Percentiles rank a stretch among this genome's conserved stretches.
Conservation (phyloP, 2,329 filamentous ascomycete genomes). For the Ascochyta fabae region DNA sequence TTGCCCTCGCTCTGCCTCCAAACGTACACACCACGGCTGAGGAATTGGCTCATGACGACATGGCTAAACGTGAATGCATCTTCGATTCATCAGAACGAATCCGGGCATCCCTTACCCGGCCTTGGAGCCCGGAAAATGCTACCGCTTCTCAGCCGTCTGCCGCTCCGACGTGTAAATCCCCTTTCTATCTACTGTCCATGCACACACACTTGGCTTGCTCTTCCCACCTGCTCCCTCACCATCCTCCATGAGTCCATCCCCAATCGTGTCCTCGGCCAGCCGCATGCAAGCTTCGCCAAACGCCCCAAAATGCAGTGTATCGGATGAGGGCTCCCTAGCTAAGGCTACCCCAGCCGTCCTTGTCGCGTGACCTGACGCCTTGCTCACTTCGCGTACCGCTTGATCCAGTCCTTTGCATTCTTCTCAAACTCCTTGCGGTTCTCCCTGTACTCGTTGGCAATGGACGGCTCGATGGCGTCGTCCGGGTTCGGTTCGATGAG, state of each 20-base stretch:
- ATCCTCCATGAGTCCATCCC: neutral
- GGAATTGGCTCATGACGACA: slow-evolving; percentile 15
- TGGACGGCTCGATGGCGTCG: slow-evolving; percentile 84
- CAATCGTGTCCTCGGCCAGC: slow-evolving; percentile 13
- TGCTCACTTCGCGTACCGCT: slow-evolving; percentile 67
- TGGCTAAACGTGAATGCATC: slow-evolving; percentile 1
- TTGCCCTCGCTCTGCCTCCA: neutral
- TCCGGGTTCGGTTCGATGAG: slow-evolving; percentile 84
- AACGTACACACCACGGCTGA: slow-evolving; percentile 2
- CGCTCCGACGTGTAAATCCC: slow-evolving; percentile 5
- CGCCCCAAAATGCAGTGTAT: slow-evolving; percentile 40
- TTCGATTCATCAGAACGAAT: neutral
- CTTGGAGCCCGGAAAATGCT: neutral
- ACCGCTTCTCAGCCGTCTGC: neutral
- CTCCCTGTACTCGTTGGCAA: slow-evolving; percentile 81
- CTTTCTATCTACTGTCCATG: slow-evolving; percentile 1
- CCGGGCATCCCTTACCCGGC: slow-evolving; percentile 11
- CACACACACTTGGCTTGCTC: slow-evolving; percentile 8
- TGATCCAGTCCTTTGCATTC: slow-evolving; percentile 75
- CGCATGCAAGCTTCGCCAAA: slow-evolving; percentile 37
- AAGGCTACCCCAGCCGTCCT: neutral
- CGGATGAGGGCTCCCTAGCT: neutral
- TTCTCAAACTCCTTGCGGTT: slow-evolving; percentile 74
- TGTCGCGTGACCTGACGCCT: slow-evolving; percentile 13
- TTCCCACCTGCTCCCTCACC: neutral